Evolutionary conservation across 129 eudicot genomes (phyloP).

Genomic region (Flaveria bidentis): DNA sequence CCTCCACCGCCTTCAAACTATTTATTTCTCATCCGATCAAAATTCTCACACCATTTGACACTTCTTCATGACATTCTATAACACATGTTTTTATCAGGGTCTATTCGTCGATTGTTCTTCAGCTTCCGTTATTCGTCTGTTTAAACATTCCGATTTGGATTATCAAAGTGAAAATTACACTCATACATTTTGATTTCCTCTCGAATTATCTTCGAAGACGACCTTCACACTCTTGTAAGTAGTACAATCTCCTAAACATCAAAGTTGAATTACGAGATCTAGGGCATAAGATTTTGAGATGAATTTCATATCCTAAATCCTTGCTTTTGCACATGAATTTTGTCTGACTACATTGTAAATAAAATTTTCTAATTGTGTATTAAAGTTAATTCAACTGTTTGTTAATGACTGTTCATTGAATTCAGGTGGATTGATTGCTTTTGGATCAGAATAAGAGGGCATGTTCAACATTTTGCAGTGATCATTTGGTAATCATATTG

Average conservation of each 20-base stretch:
- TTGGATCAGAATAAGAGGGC: neutral
- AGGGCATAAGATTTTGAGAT: neutral
- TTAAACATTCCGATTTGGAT: neutral
- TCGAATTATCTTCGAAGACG: neutral
- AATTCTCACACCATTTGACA: no score
- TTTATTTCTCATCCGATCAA: no score
- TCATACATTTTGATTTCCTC: slow-evolving; percentile 6
- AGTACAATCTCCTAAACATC: neutral
- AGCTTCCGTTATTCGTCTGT: neutral
- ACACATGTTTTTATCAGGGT: no score
- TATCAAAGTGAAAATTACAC: neutral
- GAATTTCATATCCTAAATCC: neutral
- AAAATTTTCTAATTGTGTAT: neutral
- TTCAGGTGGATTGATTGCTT: neutral
- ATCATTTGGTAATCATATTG: neutral
- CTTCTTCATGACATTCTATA: no score
- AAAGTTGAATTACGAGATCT: slow-evolving; percentile 2
- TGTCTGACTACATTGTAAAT: no score
- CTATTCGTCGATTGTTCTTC: neutral
- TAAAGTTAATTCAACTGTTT: neutral
- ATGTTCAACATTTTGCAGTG: neutral
- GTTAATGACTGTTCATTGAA: neutral
- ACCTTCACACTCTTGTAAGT: slow-evolving; percentile 1
- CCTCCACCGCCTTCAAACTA: no score
- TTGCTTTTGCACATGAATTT: neutral